A percentile compares a stretch with the other conserved stretches of the same genome.
Evolutionary conservation across 2,329 filamentous ascomycete species (phyloP).

Genomic region (Neofusicoccum sp.): DNA sequence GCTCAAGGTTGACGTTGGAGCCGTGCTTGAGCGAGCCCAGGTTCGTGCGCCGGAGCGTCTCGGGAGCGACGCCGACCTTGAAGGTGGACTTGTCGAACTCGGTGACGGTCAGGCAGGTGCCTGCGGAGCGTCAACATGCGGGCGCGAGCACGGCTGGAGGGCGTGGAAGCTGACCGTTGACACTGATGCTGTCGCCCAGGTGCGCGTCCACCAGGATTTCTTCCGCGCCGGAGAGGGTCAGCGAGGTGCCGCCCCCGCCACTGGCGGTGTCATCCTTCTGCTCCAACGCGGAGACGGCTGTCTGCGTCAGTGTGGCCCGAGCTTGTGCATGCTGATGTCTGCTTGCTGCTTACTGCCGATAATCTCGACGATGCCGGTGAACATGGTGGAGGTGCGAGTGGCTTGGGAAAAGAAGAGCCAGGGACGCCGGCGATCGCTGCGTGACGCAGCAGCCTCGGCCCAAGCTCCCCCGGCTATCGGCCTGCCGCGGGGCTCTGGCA

Average conservation of each 20-base stretch:
- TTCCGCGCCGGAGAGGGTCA: constrained; percentile 76
- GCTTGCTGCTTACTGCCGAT: constrained; percentile 73
- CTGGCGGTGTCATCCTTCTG: constrained; percentile 69
- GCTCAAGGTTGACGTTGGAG: constrained; percentile 84
- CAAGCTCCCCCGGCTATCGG: constrained; percentile 2
- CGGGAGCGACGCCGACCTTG: constrained; percentile 90
- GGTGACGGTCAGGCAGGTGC: constrained; percentile 91
- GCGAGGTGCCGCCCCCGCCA: constrained; percentile 77
- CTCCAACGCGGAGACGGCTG: constrained; percentile 82
- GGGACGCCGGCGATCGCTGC: neutral
- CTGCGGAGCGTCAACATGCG: constrained; percentile 30
- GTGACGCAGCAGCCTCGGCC: constrained; percentile 8
- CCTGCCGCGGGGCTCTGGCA: neutral
- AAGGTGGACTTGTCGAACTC: constrained; percentile 63
- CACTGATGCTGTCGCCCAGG: constrained; percentile 87
- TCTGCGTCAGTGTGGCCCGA: constrained; percentile 28
- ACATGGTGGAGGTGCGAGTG: constrained; percentile 60
- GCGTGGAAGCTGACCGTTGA: constrained; percentile 66
- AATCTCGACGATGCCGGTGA: constrained; percentile 67
- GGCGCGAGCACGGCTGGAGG: neutral
- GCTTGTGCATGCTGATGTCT: neutral
- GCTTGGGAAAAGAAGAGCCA: neutral
- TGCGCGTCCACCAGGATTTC: constrained; percentile 80
- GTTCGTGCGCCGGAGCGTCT: constrained; percentile 94
- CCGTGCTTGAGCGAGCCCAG: constrained; percentile 69